Base-by-base conservation (phyloP, 805 yeast species). In the Ogataea ganodermae region DNA sequence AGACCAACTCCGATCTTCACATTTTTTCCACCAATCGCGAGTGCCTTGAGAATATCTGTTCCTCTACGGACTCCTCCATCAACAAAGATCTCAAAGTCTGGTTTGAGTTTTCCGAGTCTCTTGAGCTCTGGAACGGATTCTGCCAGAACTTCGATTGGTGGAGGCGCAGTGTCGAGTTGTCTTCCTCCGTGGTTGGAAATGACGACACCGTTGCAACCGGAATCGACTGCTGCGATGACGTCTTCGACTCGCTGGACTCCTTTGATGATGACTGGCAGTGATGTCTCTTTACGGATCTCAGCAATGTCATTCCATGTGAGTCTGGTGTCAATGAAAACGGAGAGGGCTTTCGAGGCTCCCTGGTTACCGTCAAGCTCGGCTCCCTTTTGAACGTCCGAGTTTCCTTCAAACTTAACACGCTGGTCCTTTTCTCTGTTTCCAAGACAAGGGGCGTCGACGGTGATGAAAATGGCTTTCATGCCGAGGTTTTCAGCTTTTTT, bases 371-470 rank as follows among this genome's bases (percentile, higher is more conserved):
- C 89, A n/a, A 81, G 75, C 20, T 69, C 72, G 13, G 65, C 71
- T 44, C 60, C 73, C 22, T 65, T 72, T 32, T 70, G 74, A 22
- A 68, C 70, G 43, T 79, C 80, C 1, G 75, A 75, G 74, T 58
- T 76, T 22, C 58, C 78, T 14, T 56, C 57, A 36, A 57, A 62
- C 39, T 63, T 65, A 30, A 56, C 51, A 31, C 67, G 52, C 21
- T 51, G 56, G 40, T 66, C 70, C 66, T 89, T 90, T 66, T 91
- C 97, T 57, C 97, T 80, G 53, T 94, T 80, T 12, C 97, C 97
- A 35, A 90, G 73, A 51, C 86, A 85, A 6, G 97, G 97, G 0
- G 97, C 96, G 72, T 90, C 97, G 6, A 89, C 96, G 0, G 97
- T 90, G 54, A 90, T 80, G 61, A 89, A 89, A 27, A 90, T 72